Base-by-base conservation (phyloP, 2,329 filamentous ascomycete species). In the Blastomyces parvus region DNA sequence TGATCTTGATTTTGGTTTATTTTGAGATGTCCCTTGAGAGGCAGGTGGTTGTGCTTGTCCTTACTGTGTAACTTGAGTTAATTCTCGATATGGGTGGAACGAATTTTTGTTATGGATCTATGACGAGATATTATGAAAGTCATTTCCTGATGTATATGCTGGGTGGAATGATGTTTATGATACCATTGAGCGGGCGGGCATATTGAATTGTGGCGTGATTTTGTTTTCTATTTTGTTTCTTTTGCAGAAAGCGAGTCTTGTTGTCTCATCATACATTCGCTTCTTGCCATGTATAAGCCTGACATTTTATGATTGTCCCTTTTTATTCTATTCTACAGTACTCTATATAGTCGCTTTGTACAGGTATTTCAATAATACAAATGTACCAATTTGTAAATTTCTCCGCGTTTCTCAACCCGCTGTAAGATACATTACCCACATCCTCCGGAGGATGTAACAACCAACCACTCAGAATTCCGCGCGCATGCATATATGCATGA, bases 261-360 rank as follows among this genome's bases (percentile, higher is more conserved):
- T 38, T 30, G 19, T 38, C 33, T 38, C 52, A 13, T 46, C 22
- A 48, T 58, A 33, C 53, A 48, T 62, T 59, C 61, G 42, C 22
- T 62, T 62, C 61, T 59, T 57, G 40, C 33, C 48, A 25, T 61
- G 59, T 61, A 48, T 61, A 61, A 61, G 33, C 44, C 17, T 53
- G 50, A 55, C 40, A 52, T 52, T 19, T 25, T 53, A 48, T 59
- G 17, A 22, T 42, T 19, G 9, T 48, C 7, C 5, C 17, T n/a
- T 46, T 59, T 11, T 59, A 36, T 22, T 17, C 6, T 30, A 46
- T n/a, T 40, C 13, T 25, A 57, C 27, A 40, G 25, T 5, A 4
- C 9, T 40, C n/a, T 42, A 7, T 42, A 30, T 44, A 44, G 40
- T 44, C 40, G 19, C 6, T 44, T 13, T 44, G 40, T 13, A 44